Conservation (phyloP, 176 grass and related monocot species). For the Oryza meyeriana region DNA sequence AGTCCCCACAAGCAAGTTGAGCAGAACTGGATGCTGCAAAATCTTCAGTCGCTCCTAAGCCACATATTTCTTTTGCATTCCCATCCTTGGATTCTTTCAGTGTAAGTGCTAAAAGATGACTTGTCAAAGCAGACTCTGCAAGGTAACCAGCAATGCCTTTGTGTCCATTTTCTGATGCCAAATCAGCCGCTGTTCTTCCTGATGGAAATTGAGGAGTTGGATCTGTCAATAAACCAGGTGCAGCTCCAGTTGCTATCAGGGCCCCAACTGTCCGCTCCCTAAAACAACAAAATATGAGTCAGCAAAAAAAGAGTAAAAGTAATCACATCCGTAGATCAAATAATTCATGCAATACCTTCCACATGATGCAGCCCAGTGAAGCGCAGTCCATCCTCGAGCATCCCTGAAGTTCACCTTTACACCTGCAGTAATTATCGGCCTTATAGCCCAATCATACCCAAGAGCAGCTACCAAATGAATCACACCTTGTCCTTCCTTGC, state of each 20-base stretch:
- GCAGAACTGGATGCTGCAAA: slow-evolving; percentile 37
- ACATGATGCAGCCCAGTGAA: slow-evolving; percentile 96
- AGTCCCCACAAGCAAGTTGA: slow-evolving; percentile 46
- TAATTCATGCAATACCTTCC: slow-evolving; percentile 59
- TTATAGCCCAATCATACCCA: slow-evolving; percentile 96
- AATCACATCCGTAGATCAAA: background rate
- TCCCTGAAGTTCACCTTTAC: slow-evolving; percentile 98
- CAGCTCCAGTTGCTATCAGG: slow-evolving; percentile 74
- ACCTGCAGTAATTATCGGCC: slow-evolving; percentile 74
- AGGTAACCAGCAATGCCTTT: slow-evolving; percentile 97
- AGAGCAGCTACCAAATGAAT: slow-evolving; percentile 95
- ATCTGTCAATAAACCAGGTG: slow-evolving; percentile 80
- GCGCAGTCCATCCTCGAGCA: slow-evolving; percentile 92
- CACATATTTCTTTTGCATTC: slow-evolving; percentile 49
- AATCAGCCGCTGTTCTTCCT: slow-evolving; percentile 93
- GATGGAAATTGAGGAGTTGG: slow-evolving; percentile 74
- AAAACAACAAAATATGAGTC: slow-evolving; percentile 27
- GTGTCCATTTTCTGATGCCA: slow-evolving; percentile 93
- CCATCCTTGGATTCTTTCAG: slow-evolving; percentile 66
- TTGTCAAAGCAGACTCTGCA: slow-evolving; percentile 94
- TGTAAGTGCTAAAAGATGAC: slow-evolving; percentile 76
- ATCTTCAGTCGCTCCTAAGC: slow-evolving; percentile 24
- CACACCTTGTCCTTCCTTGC: slow-evolving; percentile 89
- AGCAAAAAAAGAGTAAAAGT: background rate
- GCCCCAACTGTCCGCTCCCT: slow-evolving; percentile 73